Evolutionary conservation across 371 early-diverging fungal species (phyloP).

Genomic region (Mucor mucedo): DNA sequence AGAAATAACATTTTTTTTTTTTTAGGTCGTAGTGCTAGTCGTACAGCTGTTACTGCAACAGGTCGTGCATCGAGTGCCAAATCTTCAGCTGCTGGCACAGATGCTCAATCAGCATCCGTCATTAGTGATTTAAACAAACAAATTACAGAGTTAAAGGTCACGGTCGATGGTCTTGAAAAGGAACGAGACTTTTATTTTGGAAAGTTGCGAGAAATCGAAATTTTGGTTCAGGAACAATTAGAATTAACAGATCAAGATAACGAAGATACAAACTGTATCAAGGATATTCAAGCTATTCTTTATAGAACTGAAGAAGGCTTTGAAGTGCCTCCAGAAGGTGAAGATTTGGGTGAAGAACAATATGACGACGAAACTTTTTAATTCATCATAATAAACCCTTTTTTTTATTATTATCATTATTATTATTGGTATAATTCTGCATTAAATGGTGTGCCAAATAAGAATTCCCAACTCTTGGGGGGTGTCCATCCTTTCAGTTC

Average conservation of each 20-base stretch:
- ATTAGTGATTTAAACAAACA: conserved; percentile 73
- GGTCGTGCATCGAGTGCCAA: conserved; percentile 31
- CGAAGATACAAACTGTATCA: conserved; percentile 44
- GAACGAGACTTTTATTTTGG: conserved; percentile 96
- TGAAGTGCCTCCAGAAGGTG: conserved; percentile 50
- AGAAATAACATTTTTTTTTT: neutral
- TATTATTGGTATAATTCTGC: conserved; percentile 43
- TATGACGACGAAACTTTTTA: conserved; percentile 64
- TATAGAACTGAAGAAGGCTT: conserved; percentile 84
- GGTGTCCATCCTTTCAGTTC: conserved; percentile 53
- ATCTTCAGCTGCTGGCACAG: neutral
- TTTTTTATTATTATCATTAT: conserved; percentile 14
- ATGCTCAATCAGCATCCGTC: conserved; percentile 34
- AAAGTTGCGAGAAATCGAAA: conserved; percentile 92
- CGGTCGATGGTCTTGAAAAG: conserved; percentile 90
- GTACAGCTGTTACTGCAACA: conserved; percentile 20
- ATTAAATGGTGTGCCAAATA: conserved; percentile 56
- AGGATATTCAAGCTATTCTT: conserved; percentile 83
- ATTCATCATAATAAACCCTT: conserved; percentile 2
- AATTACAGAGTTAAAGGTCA: conserved; percentile 75
- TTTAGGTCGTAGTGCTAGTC: conserved; percentile 32
- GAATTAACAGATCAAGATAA: conserved; percentile 37
- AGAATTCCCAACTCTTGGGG: conserved; percentile 73
- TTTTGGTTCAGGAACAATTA: conserved; percentile 79
- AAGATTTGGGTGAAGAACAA: conserved; percentile 22